Evolutionary conservation across 148 eudicot species (phyloP).

Genomic region (Camellia sinensis): DNA sequence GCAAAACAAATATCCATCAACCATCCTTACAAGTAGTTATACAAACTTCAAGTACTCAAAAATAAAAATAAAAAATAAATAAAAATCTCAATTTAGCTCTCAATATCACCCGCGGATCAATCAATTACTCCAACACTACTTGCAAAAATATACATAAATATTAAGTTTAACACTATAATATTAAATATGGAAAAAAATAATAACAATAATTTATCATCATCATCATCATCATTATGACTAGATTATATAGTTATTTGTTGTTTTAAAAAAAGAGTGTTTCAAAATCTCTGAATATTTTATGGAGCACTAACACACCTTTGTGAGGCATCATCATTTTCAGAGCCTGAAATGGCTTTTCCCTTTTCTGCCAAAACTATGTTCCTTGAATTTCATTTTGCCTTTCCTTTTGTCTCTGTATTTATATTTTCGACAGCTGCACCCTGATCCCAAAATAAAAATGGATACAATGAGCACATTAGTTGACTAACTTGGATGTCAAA

Average conservation of each 20-base stretch:
- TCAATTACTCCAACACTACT: no score
- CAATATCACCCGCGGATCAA: no score
- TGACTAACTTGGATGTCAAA: no score
- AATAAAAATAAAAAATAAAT: no score
- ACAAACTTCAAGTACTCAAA: no score
- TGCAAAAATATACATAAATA: no score
- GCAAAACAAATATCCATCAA: no score
- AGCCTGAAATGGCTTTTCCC: slow-evolving; percentile 68
- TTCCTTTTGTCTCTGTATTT: slow-evolving; percentile 49
- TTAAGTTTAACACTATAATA: no score
- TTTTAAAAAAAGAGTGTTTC: not conserved
- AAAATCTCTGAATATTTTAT: not conserved
- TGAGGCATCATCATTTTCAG: slow-evolving; percentile 73
- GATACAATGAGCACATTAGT: not conserved
- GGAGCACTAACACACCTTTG: slow-evolving; percentile 43
- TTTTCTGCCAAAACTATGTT: slow-evolving; percentile 32
- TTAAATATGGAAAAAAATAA: no score
- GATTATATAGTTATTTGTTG: not conserved
- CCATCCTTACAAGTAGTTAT: no score
- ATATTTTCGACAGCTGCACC: not conserved
- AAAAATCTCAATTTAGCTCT: no score
- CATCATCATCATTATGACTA: not conserved
- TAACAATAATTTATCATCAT: not conserved
- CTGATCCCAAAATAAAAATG: not conserved
- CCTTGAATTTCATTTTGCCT: slow-evolving; percentile 42